Evolutionary conservation across 192 early-diverging fungal genomes (phyloP).

Genomic region (Gamsiella multidivaricata): DNA sequence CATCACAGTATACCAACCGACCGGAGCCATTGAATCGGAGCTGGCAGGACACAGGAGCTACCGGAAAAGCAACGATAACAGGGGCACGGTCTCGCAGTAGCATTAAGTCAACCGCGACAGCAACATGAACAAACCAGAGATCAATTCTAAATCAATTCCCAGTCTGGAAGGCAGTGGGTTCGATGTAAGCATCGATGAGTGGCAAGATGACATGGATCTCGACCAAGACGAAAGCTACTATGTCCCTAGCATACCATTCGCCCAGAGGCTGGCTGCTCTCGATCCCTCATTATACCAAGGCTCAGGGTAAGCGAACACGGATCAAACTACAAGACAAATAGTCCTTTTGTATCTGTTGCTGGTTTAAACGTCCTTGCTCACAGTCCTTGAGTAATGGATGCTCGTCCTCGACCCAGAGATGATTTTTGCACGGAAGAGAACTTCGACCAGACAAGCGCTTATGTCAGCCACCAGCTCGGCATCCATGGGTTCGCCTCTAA

Average conservation of each 20-base stretch:
- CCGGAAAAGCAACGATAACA: too few species aligned
- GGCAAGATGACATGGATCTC: conserved; percentile 30
- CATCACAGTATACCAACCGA: too few species aligned
- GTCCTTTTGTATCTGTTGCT: neutral
- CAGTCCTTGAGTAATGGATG: too few species aligned
- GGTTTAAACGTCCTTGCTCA: too few species aligned
- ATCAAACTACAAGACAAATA: neutral
- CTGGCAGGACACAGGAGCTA: too few species aligned
- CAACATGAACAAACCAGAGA: conserved; percentile 4
- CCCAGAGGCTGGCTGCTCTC: conserved; percentile 19
- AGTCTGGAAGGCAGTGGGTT: neutral
- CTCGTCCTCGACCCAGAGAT: conserved; percentile 21
- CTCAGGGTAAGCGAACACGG: conserved; percentile 31
- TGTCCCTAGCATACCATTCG: conserved; percentile 35
- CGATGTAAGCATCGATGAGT: neutral
- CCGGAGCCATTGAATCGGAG: too few species aligned
- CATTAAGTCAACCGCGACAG: neutral
- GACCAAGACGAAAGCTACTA: conserved; percentile 43
- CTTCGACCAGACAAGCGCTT: conserved; percentile 49
- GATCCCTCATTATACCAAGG: conserved; percentile 46
- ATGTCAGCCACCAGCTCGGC: conserved; percentile 39
- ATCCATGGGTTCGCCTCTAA: conserved; percentile 33
- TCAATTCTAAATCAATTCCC: neutral
- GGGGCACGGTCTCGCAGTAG: neutral
- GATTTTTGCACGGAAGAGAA: conserved; percentile 44